Percentiles rank a stretch among this genome's conserved stretches.
Evolutionary conservation across 345 rosid species (phyloP).

Genomic region (Salix exigua): DNA sequence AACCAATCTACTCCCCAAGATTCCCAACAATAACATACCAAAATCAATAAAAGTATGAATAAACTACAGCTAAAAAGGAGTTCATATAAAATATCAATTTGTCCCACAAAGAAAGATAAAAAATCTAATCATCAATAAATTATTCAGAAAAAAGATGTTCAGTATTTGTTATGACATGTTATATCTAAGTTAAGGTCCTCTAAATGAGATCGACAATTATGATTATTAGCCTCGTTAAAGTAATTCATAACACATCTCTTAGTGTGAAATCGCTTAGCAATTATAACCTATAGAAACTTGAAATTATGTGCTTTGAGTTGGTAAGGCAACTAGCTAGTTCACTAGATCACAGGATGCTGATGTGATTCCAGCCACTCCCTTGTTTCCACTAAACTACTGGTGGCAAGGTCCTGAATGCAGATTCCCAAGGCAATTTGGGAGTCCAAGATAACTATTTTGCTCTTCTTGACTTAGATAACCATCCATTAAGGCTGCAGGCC

Average conservation of each 20-base stretch:
- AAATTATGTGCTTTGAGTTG: neutral
- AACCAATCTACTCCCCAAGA: slow-evolving; percentile 71
- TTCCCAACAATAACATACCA: slow-evolving; percentile 10
- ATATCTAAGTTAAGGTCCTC: neutral
- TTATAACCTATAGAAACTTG: neutral
- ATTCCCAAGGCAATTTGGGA: neutral
- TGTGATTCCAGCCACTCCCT: too few relatives aligned
- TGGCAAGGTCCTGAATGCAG: neutral
- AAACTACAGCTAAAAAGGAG: neutral
- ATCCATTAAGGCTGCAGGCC: neutral
- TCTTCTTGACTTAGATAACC: neutral
- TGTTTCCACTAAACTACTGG: too few relatives aligned
- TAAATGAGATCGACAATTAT: neutral
- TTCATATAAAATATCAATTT: neutral
- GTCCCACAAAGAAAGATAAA: neutral
- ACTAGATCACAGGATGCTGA: neutral
- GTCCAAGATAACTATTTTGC: neutral
- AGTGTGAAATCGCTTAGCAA: neutral
- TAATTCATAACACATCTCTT: neutral
- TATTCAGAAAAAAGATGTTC: neutral
- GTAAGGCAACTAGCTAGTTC: neutral
- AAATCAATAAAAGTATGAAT: slow-evolving; percentile 8
- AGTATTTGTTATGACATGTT: neutral
- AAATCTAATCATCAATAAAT: neutral
- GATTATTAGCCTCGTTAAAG: neutral